Base-by-base conservation (phyloP, 2,329 filamentous ascomycete species). In the Microsporum audouinii region DNA sequence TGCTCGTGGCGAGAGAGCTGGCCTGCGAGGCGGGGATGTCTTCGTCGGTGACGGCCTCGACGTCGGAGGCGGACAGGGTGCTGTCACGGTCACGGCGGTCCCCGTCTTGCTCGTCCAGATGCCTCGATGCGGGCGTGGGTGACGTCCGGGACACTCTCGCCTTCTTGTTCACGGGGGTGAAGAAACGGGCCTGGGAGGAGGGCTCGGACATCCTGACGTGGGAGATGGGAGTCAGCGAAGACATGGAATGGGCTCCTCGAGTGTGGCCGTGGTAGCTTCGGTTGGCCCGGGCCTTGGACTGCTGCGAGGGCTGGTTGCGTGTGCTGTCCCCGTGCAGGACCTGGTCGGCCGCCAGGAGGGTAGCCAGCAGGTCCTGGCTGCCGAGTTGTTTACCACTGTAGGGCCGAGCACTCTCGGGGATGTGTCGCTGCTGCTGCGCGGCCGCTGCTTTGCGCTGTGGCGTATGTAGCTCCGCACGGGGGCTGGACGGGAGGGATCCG, bases 181-280 rank as follows among this genome's bases (percentile, higher is more conserved):
- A 77, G 66, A 88, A 80, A 57, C 82, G 80, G 49, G 78, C 72
- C 12, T 83, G 80, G 49, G 78, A 77, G 5, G 90, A 17, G 17
- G 17, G 90, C n/a, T 41, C 55, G 7, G 55, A 38, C n/a, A 41
- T 38, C 39, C 55, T 38, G 12, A 33, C 14, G 5, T 38, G 33
- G 33, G 55, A 41, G 27, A 53, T 53, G 14, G 55, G 55, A 10
- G 34, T 33, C 3, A 96, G 78, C 0, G 91, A 94, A 0, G 91
- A 95, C 71, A 95, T 79, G 51, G 89, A 94, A 71, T 95, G 89
- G 34, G 86, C 84, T 62, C 87, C 88, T 66, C 90, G 84, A 17
- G 81, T 83, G 71, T 95, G 90, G 61, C 83, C 84, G 47, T 62
- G 67, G 60, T 76, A 62, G 71, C 80, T 69, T 77, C 80, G 72